Evolutionary conservation across 202 grass and related monocot species (phyloP).

Genomic region (Panicum virgatum): DNA sequence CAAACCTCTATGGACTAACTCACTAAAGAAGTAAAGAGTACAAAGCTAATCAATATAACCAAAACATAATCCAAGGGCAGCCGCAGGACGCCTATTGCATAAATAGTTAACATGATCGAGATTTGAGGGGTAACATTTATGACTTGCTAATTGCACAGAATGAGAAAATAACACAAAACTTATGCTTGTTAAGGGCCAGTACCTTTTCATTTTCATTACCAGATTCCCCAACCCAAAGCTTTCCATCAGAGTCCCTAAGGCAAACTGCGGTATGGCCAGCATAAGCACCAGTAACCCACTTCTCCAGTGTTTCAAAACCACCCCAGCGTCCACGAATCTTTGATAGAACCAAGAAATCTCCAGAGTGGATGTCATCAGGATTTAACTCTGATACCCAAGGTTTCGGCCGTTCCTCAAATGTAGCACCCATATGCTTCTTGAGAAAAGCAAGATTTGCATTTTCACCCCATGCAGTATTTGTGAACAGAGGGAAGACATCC

Average conservation of each 20-base stretch:
- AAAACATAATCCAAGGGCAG: not conserved
- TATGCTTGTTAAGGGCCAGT: not conserved
- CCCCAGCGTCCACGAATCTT: constrained; percentile 96
- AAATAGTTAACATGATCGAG: constrained; percentile 9
- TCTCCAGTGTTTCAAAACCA: constrained; percentile 94
- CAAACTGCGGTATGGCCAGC: constrained; percentile 90
- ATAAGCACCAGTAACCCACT: constrained; percentile 96
- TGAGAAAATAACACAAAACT: not conserved
- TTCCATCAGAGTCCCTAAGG: constrained; percentile 86
- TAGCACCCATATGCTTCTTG: constrained; percentile 92
- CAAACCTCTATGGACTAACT: not conserved
- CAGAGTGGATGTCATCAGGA: constrained; percentile 81
- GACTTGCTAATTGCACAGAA: constrained; percentile 8
- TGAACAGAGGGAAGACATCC: constrained; percentile 94
- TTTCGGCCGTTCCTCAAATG: constrained; percentile 78
- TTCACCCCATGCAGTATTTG: constrained; percentile 88
- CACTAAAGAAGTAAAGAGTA: not conserved
- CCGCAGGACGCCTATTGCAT: not conserved
- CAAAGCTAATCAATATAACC: constrained; percentile 6
- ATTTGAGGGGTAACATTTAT: not conserved
- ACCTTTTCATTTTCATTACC: constrained; percentile 97
- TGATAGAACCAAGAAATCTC: constrained; percentile 87
- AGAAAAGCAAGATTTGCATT: constrained; percentile 84
- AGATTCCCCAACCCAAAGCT: constrained; percentile 93
- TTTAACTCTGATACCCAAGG: constrained; percentile 91